Base-by-base conservation (phyloP, 139 green algal species). In the Coelastrella sp. region DNA sequence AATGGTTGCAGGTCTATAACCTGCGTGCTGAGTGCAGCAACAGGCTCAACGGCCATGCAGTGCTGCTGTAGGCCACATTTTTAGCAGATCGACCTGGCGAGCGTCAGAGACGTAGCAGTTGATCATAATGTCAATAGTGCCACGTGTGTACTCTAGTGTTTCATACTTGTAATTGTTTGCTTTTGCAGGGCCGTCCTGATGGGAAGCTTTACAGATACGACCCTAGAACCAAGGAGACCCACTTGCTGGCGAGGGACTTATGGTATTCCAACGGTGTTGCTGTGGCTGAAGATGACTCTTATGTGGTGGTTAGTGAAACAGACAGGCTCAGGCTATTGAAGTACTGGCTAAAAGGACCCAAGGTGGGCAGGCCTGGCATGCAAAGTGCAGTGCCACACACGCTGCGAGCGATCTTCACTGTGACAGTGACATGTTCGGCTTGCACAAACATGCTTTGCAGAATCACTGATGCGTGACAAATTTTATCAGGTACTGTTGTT, bases 241-340 rank as follows among this genome's bases (percentile, higher is more conserved):
- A 71, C n/a, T 20, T 96, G 76, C 74, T 97, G 19, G 68, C 87
- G 5, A 65, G 75, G 6, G 91, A 84, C 20, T 80, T 97, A 7
- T 95, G 54, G 20, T 97, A 96, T 59, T 91, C 95, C 56, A 97
- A 97, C 80, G 95, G 95, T 17, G 92, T 97, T 5, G 95, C 95
- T 20, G 71, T 97, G 59, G 88, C 91, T 14, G 71, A 87, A 81
- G 93, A 97, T 61, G 92, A 92, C 58, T 91, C 82, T 6, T 96
- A 93, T 79, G 61, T 97, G 2, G 66, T 96, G 2, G 86, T 96
- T 13, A 83, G 61, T 56, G 94, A 95, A 75, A 96, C 93, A 0
- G 92, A 89, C 13, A 57, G 73, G 60, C 47, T 90, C 60, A 68
- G 90, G 14, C 57, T 97, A 10, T 65, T 92, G 10, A 89, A 91